Base-by-base conservation (phyloP, 768 basidiomycete species). In the Lyophyllum semitale region DNA sequence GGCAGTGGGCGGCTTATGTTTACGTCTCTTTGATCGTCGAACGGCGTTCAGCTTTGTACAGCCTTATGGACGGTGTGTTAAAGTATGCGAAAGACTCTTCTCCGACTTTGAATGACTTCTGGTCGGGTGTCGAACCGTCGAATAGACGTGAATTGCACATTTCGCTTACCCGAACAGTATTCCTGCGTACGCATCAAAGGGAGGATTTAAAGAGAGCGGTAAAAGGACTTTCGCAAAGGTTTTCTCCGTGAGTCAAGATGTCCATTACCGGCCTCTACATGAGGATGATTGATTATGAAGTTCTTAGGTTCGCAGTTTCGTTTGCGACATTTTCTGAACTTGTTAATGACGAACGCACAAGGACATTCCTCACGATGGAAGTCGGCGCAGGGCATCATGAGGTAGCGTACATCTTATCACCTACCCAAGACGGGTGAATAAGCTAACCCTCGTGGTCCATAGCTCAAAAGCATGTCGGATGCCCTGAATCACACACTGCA, bases 91-190 rank as follows among this genome's bases (percentile, higher is more conserved):
- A 74, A 63, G 60, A 61, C 11, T 54, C 65, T 15, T 78, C 81
- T 42, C 80, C 85, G 1, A 68, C 71, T 9, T 65, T 88, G 18
- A 79, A 83, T 53, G 63, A 77, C 30, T 71, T 84, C 44, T 76
- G 77, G 59, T 59, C 55, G 35, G 35, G 58, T 29, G 48, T 55
- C 25, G 63, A 61, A 15, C 35, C 55, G 29, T 49, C 45, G 23
- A 59, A 45, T 26, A 60, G 64, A 43, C 63, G 62, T 29, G 84
- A 88, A 59, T 76, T 97, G 30, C 95, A 97, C 63, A 75, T 98
- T 38, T 96, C 94, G 1, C 75, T 98, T 12, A 89, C 93, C 0
- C 82, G 91, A 4, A 93, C 94, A 9, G 79, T 89, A 26, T 93
- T 84, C 64, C 72, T 97, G 27, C 84, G 89, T 18, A 79, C 87